Conservation (phyloP, 2,329 filamentous ascomycete genomes). For the Fusarium nisikadoi region DNA sequence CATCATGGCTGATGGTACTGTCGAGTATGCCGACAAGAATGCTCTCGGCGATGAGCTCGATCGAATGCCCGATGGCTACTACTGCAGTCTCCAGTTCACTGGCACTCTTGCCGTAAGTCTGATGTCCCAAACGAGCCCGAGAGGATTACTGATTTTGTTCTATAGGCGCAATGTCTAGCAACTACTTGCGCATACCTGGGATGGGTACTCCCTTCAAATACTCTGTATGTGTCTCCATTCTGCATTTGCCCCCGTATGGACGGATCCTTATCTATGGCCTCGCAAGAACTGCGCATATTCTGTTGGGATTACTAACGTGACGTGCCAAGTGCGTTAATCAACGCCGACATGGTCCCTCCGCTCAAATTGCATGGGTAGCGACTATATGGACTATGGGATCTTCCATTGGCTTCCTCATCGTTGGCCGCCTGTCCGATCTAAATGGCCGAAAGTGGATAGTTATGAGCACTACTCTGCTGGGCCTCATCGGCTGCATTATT, state of each 20-base stretch:
- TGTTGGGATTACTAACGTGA: background rate
- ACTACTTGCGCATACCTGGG: conserved; percentile 50
- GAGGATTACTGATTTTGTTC: background rate
- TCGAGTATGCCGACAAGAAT: conserved; percentile 55
- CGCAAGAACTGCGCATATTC: background rate
- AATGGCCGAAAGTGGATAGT: conserved; percentile 57
- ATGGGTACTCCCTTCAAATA: conserved; percentile 52
- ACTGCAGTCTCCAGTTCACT: conserved; percentile 52
- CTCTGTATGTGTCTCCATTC: conserved; percentile 39
- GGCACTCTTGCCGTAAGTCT: conserved; percentile 51
- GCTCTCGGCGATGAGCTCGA: conserved; percentile 55
- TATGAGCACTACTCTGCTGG: conserved; percentile 47
- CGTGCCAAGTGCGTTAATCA: conserved; percentile 42
- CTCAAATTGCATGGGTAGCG: conserved; percentile 48
- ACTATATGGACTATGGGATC: conserved; percentile 53
- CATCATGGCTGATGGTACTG: conserved; percentile 53
- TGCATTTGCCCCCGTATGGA: background rate
- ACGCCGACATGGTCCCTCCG: conserved; percentile 47
- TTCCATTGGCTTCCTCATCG: conserved; percentile 53
- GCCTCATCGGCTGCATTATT: conserved; percentile 53
- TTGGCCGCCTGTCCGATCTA: conserved; percentile 56
- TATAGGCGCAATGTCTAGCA: conserved; percentile 48
- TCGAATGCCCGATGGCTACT: conserved; percentile 55
- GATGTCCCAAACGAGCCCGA: too few relatives aligned
- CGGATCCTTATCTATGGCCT: background rate